Conservation (phyloP, 768 basidiomycete species). For the Suillus hirtellus region DNA sequence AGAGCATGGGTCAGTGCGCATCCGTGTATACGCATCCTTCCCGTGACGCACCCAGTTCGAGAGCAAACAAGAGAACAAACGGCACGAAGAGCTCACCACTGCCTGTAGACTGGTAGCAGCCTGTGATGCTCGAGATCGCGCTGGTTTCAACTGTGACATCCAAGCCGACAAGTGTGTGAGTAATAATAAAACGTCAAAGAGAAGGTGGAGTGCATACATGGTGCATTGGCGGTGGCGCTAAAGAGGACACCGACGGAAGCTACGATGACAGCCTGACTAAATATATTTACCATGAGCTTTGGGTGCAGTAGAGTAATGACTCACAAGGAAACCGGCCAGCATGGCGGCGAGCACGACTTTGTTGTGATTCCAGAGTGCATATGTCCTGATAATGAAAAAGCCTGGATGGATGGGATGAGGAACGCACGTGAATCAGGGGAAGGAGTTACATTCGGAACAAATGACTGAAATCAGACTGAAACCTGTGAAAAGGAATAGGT, state of each 20-base stretch:
- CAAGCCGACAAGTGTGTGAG: neutral
- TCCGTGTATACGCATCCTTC: neutral
- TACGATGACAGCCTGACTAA: neutral
- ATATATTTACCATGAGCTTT: neutral
- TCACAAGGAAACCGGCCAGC: neutral
- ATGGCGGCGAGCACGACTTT: neutral
- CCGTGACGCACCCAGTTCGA: neutral
- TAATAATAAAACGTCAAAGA: neutral
- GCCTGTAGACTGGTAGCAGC: neutral
- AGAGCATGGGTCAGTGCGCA: neutral
- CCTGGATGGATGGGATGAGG: neutral
- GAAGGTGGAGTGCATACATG: neutral
- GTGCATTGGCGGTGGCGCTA: neutral
- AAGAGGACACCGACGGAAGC: neutral
- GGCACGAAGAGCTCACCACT: neutral
- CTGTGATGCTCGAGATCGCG: neutral
- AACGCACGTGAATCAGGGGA: neutral
- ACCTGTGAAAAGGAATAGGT: neutral
- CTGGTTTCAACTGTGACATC: neutral
- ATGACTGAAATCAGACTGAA: neutral
- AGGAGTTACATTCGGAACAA: conserved; percentile 1
- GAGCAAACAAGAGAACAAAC: neutral
- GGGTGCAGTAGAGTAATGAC: neutral
- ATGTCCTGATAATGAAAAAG: neutral
- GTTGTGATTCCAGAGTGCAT: neutral